Percentiles rank a stretch among this genome's conserved stretches.
Evolutionary conservation across 805 yeast species (phyloP).

Genomic region (Suhomyces prunicola): DNA sequence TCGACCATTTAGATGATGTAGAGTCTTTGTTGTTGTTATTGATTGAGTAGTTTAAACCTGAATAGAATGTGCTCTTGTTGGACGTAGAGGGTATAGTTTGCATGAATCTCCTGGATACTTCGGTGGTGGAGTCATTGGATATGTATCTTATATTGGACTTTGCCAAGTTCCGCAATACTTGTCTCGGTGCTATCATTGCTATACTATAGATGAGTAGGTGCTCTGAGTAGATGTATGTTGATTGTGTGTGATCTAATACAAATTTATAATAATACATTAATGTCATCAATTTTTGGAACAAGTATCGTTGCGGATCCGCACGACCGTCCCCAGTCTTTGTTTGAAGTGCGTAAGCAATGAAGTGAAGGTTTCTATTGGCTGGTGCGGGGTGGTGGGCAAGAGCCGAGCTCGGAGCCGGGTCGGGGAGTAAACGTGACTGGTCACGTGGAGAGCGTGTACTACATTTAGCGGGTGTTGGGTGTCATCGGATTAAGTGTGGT

Average conservation of each 20-base stretch:
- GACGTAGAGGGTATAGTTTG: conserved; percentile 31
- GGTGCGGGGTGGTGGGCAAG: neutral
- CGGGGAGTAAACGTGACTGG: no score
- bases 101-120: conserved; percentile 29
- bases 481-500: no score
- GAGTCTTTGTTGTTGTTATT: conserved; percentile 4
- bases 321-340: conserved; percentile 2
- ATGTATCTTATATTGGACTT: conserved; percentile 10
- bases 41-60: conserved; percentile 12
- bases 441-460: no score
- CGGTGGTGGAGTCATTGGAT: conserved; percentile 19
- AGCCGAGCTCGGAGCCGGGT: neutral
- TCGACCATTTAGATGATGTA: conserved; percentile 28
- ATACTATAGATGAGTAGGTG: no score
- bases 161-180: conserved; percentile 3
- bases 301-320: neutral
- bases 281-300: conserved; percentile 1
- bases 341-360: neutral
- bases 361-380: neutral
- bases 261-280: neutral
- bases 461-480: no score
- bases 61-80: conserved; percentile 9
- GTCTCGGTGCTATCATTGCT: conserved; percentile 9
- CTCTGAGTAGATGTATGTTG: no score
- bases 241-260: neutral